Evolutionary conservation across 2,329 filamentous ascomycete species (phyloP).

Genomic region (Dryadomyces quercivorus): DNA sequence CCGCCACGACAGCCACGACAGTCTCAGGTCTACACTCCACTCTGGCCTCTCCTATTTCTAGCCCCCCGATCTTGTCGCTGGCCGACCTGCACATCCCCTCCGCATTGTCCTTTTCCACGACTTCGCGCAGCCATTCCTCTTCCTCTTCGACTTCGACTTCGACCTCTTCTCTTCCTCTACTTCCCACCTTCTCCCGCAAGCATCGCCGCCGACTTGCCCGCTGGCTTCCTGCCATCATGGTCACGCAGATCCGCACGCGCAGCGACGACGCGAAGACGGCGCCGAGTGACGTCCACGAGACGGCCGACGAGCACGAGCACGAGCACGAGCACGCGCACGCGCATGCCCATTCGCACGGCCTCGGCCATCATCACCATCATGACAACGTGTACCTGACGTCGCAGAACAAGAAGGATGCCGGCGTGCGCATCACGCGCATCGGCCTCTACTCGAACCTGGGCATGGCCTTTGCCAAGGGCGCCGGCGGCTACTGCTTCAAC

Average conservation of each 20-base stretch:
- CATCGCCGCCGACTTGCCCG: conserved; percentile 8
- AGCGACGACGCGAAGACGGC: conserved; percentile 42
- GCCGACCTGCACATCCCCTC: conserved; percentile 2
- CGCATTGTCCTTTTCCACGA: conserved; percentile 3
- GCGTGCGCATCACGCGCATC: conserved; percentile 85
- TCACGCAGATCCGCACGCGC: background rate
- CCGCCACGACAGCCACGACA: background rate
- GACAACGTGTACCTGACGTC: conserved; percentile 77
- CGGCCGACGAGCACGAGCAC: conserved; percentile 42
- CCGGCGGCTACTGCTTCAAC: conserved; percentile 88
- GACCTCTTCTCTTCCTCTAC: background rate
- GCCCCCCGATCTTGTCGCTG: conserved; percentile 2
- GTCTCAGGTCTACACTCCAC: background rate
- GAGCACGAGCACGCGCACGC: too few species aligned
- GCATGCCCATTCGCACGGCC: conserved; percentile 37
- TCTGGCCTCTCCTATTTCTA: conserved; percentile 5
- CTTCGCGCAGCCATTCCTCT: conserved; percentile 2
- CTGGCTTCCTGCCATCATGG: conserved; percentile 17
- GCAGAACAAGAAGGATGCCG: conserved; percentile 77
- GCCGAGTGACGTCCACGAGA: conserved; percentile 56
- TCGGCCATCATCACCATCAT: conserved; percentile 60
- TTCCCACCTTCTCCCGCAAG: conserved; percentile 8
- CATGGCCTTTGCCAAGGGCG: conserved; percentile 88
- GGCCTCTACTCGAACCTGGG: conserved; percentile 79
- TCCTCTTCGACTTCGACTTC: conserved; percentile 1